Evolutionary conservation across 352 stramenopile genomes (phyloP).

Genomic region (Pythium brassicae): DNA sequence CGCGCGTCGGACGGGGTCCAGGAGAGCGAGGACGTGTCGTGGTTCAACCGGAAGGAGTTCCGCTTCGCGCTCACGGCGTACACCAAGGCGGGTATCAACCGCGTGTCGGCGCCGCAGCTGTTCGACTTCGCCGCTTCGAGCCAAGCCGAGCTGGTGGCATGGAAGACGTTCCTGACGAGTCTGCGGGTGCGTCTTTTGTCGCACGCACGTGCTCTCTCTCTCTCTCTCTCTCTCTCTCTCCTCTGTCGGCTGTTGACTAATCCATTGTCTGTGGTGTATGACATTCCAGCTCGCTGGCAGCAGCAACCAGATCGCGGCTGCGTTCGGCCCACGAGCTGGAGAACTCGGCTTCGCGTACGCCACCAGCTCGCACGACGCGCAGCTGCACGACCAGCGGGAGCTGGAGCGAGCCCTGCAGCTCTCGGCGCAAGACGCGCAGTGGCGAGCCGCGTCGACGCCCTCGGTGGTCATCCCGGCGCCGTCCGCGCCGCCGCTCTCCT

Average conservation of each 20-base stretch:
- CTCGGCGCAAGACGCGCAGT: constrained; percentile 51
- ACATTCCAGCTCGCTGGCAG: neutral
- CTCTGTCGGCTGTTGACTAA: too few relatives aligned
- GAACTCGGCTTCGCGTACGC: neutral
- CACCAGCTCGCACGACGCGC: neutral
- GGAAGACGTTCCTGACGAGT: constrained; percentile 65
- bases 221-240: neutral
- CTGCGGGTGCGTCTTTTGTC: constrained; percentile 29
- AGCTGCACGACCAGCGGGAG: constrained; percentile 50
- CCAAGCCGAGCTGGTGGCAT: constrained; percentile 54
- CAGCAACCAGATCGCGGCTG: constrained; percentile 24
- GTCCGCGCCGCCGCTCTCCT: constrained; percentile 33
- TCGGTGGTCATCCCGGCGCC: constrained; percentile 9
- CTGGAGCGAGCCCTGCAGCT: constrained; percentile 52
- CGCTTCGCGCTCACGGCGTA: constrained; percentile 59
- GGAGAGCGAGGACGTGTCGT: constrained; percentile 45
- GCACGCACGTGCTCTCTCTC: neutral
- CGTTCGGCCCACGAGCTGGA: constrained; percentile 12
- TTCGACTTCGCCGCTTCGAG: constrained; percentile 64
- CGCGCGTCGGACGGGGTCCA: constrained; percentile 51
- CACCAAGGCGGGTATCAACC: constrained; percentile 59
- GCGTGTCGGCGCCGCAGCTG: constrained; percentile 47
- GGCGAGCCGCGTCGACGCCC: constrained; percentile 2
- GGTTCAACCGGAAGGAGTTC: constrained; percentile 68
- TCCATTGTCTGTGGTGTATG: too few relatives aligned